These are phyloP conservation scores for Ziziphus jujuba DNA, from an alignment of 306 rosid genomes.

Conservation along the genomic window DNA sequence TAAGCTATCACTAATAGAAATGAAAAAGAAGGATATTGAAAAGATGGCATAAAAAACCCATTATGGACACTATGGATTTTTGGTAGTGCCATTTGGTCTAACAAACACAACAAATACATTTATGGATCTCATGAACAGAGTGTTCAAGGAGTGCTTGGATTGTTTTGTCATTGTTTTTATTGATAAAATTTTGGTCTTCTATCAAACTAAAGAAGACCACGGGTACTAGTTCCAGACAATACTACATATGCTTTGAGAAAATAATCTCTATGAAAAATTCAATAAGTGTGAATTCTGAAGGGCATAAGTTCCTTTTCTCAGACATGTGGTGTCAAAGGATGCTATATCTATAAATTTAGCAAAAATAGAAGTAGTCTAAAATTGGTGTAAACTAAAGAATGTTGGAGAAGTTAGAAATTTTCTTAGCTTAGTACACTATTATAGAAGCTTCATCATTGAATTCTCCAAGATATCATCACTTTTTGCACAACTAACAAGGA, in stretches of 20 bases:
- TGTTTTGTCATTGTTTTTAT: not conserved
- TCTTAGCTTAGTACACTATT: not conserved
- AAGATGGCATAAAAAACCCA: not conserved
- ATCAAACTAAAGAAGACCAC: too few species aligned
- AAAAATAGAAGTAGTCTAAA: not conserved
- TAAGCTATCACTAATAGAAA: not conserved
- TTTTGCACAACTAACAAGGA: too few species aligned
- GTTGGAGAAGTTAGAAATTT: not conserved
- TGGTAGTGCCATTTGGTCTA: not conserved
- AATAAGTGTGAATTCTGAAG: too few species aligned
- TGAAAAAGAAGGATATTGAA: not conserved
- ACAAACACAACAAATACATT: not conserved
- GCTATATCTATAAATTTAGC: not conserved
- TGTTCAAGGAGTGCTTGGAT: not conserved
- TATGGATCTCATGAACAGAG: not conserved
- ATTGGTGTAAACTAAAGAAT: not conserved
- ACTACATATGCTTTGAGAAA: too few species aligned
- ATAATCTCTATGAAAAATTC: too few species aligned
- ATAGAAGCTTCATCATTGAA: not conserved
- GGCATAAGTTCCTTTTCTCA: not conserved
- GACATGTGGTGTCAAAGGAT: not conserved
- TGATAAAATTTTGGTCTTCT: not conserved
- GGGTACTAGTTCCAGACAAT: too few species aligned
- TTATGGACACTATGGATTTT: not conserved
- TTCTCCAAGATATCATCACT: not conserved